Base-by-base conservation (phyloP, 2,329 filamentous ascomycete species). In the Ophiostoma populinum region DNA sequence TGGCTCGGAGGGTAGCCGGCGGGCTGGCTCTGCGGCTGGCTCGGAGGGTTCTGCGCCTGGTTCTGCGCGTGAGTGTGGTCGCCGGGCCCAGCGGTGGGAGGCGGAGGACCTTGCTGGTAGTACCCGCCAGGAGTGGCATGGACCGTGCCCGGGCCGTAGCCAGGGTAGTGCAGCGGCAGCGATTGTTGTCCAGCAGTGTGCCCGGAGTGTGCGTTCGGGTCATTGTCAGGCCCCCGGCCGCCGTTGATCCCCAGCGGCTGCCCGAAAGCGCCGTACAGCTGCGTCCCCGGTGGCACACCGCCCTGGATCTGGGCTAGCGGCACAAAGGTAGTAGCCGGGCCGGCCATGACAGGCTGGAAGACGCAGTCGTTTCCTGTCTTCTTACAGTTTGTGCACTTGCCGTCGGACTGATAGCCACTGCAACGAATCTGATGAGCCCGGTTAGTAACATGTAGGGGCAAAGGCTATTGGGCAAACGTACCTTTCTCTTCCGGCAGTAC, bases 281-380 rank as follows among this genome's bases (percentile, higher is more conserved):
- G 65, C 2, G 65, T 68, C 2, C 67, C 66, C 2, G 66, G 65
- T 2, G 67, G 63, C 2, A 71, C 62, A 11, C 63, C 65, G n/a
- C 65, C 65, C n/a, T 62, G 61, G 6, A 72, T 55, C 12, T 67
- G 67, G 3, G 65, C 68, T 5, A 73, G 63, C 2, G 68, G 67
- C 11, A 72, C 65, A 42, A 72, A 72, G 1, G 67, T 67, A 1
- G 67, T 67, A 5, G 64, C 65, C 25, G 62, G 61, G 4, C 40
- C 43, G 9, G 65, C 63, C 4, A 64, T 69, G 1, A 72, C 68
- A 0, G 67, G 68, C 45, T 72, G 67, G 40, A 73, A 72, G 11
- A 72, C 60, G 40, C 68, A 73, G 41, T 73, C 67, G 44, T 72
- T 69, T 32, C 68, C 67, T 54, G 71, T 70, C 42, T 70, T 67